Percentiles rank a stretch among this genome's conserved stretches.
phyloP scores from a whole-genome alignment of 495 filamentous ascomycete genomes.

The Penicillium malachiteum region DNA sequence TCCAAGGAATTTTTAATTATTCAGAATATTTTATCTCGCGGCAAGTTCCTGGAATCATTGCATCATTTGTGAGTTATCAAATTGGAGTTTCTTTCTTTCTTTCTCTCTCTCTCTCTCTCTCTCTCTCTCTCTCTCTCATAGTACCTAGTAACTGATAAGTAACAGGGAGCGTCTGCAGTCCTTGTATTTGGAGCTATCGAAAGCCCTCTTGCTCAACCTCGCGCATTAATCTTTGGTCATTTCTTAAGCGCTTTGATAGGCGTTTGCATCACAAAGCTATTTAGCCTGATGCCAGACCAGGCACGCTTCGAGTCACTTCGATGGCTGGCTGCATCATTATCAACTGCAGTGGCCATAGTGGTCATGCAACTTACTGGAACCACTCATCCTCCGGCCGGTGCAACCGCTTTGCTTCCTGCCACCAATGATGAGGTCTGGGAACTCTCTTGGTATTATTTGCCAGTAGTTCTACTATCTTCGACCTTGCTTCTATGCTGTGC shows the following conservation, averaged over 20 bases:
- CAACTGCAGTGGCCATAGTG: constrained; percentile 61
- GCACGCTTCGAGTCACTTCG: constrained; percentile 49
- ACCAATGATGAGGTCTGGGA: constrained; percentile 50
- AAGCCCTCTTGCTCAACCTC: constrained; percentile 74
- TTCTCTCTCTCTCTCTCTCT: no score
- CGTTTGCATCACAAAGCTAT: constrained; percentile 65
- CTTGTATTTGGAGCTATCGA: constrained; percentile 66
- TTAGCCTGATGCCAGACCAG: constrained; percentile 51
- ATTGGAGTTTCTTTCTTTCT: no score
- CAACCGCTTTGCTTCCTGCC: constrained; percentile 74
- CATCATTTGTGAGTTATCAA: constrained; percentile 31
- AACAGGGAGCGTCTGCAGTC: constrained; percentile 68
- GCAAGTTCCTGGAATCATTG: constrained; percentile 33
- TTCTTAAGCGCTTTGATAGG: constrained; percentile 63
- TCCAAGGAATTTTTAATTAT: constrained; percentile 37
- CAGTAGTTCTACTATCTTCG: constrained; percentile 62
- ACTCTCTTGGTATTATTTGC: constrained; percentile 70
- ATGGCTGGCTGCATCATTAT: constrained; percentile 67
- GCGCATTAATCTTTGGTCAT: constrained; percentile 68
- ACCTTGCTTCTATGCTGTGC: constrained; percentile 60
- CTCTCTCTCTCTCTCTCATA: no score
- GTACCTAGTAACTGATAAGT: not conserved
- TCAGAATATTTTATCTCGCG: constrained; percentile 30
- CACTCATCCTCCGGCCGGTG: constrained; percentile 79
- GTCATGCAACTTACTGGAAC: constrained; percentile 75